phyloP scores from a whole-genome alignment of 2,329 filamentous ascomycete species.

The Xylaria sp. region DNA sequence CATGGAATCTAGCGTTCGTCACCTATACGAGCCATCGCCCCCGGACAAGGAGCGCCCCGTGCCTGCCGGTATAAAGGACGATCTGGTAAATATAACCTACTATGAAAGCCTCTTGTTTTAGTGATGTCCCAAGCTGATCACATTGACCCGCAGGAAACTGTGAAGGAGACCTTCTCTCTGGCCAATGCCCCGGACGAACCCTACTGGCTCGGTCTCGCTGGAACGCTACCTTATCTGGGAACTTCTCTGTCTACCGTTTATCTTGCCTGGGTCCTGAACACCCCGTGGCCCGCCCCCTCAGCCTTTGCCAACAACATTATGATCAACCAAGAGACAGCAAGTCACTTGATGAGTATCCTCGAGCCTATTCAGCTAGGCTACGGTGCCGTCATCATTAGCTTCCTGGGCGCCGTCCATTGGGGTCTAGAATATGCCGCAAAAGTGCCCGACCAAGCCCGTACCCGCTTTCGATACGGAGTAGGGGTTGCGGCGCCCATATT shows the following conservation, averaged over 20 bases:
- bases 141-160: slow-evolving; percentile 60
- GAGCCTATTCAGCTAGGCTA: slow-evolving; percentile 93
- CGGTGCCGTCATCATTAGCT: slow-evolving; percentile 91
- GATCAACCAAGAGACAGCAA: slow-evolving; percentile 76
- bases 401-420: slow-evolving; percentile 93
- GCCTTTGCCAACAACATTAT: slow-evolving; percentile 72
- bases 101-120: background rate
- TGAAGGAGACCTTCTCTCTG: slow-evolving; percentile 77
- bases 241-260: slow-evolving; percentile 86
- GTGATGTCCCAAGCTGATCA: slow-evolving; percentile 13
- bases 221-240: slow-evolving; percentile 84
- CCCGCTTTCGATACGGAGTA: slow-evolving; percentile 83
- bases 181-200: slow-evolving; percentile 73
- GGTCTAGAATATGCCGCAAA: slow-evolving; percentile 84
- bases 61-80: slow-evolving; percentile 54
- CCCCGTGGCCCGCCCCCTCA: slow-evolving; percentile 68
- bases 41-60: slow-evolving; percentile 46
- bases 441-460: slow-evolving; percentile 69
- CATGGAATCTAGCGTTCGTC: slow-evolving; percentile 64
- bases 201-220: slow-evolving; percentile 76
- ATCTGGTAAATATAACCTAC: slow-evolving; percentile 64
- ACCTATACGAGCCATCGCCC: slow-evolving; percentile 57
- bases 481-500: slow-evolving; percentile 82
- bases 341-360: slow-evolving; percentile 76
- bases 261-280: slow-evolving; percentile 84